Conservation (phyloP, 2,329 filamentous ascomycete species). For the Pseudopyricularia cyperi region DNA sequence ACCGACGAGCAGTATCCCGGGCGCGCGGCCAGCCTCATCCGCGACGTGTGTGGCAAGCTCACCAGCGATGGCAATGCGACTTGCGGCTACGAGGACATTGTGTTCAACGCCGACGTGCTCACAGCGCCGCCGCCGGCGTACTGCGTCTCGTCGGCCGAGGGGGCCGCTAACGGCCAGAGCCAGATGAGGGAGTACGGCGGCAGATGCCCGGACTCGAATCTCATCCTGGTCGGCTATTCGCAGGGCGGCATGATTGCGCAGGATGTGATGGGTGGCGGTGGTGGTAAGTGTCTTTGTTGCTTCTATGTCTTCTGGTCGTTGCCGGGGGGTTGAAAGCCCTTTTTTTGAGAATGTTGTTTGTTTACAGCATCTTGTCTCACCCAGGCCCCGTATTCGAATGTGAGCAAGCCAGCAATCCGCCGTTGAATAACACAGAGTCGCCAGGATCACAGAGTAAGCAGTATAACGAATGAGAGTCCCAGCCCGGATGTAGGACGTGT, state of each 20-base stretch:
- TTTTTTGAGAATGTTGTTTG: neutral
- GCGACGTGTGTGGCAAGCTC: slow-evolving; percentile 13
- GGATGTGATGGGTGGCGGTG: slow-evolving; percentile 21
- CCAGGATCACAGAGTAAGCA: neutral
- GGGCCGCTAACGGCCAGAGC: slow-evolving; percentile 17
- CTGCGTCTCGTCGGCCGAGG: slow-evolving; percentile 22
- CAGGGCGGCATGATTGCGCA: slow-evolving; percentile 25
- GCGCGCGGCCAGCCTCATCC: slow-evolving; percentile 16
- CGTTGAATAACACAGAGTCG: neutral
- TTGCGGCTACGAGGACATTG: slow-evolving; percentile 13
- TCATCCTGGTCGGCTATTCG: slow-evolving; percentile 27
- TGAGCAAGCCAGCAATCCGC: neutral
- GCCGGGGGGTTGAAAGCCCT: no score
- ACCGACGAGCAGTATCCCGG: slow-evolving; percentile 22
- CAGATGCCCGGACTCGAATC: slow-evolving; percentile 23
- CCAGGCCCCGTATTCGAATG: neutral
- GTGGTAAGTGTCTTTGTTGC: slow-evolving; percentile 11
- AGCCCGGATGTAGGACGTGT: neutral
- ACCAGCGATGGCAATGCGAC: slow-evolving; percentile 1
- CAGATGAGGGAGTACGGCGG: slow-evolving; percentile 26
- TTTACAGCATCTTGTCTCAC: neutral
- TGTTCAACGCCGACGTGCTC: slow-evolving; percentile 9
- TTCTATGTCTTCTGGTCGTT: neutral
- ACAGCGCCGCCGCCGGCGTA: slow-evolving; percentile 17
- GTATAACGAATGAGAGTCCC: no score